Conservation (phyloP, 129 eudicot genomes). For the Chrysanthemum lavandulifolium region DNA sequence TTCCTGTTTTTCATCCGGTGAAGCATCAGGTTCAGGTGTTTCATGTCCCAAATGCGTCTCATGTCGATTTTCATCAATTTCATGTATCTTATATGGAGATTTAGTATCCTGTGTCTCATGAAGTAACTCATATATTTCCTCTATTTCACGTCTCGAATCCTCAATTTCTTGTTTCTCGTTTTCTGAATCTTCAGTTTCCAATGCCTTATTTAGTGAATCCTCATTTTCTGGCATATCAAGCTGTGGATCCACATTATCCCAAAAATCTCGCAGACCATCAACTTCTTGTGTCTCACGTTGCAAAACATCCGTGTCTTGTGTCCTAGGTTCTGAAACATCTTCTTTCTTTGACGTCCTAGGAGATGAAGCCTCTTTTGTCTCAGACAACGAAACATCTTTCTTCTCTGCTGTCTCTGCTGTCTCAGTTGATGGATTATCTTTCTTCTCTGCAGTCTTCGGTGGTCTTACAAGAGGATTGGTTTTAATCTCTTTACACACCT, state of each 20-base stretch:
- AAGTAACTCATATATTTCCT: not conserved
- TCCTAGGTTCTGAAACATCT: slow-evolving; percentile 25
- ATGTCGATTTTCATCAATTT: not conserved
- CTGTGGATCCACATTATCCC: not conserved
- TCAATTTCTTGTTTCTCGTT: not conserved
- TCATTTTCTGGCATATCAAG: not conserved
- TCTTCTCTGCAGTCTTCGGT: slow-evolving; percentile 20
- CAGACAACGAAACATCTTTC: slow-evolving; percentile 6
- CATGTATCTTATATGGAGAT: not conserved
- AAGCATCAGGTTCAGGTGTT: not conserved
- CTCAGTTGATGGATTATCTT: slow-evolving; percentile 14
- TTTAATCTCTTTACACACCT: slow-evolving; percentile 74
- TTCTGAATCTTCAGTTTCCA: not conserved
- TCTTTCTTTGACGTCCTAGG: slow-evolving; percentile 12
- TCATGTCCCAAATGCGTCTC: not conserved
- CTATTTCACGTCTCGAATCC: not conserved
- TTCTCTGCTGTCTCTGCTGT: not conserved
- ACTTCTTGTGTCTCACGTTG: not conserved
- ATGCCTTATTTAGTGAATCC: not conserved
- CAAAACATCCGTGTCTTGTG: not conserved
- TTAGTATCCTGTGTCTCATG: slow-evolving; percentile 5
- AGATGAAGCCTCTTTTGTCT: not conserved
- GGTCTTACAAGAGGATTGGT: slow-evolving; percentile 39
- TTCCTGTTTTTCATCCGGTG: not conserved
- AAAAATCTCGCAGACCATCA: slow-evolving; percentile 4